Percentiles rank a stretch among this genome's conserved stretches.
Evolutionary conservation across 23 red algal species (phyloP).

Genomic region (Gracilaria caudata): DNA sequence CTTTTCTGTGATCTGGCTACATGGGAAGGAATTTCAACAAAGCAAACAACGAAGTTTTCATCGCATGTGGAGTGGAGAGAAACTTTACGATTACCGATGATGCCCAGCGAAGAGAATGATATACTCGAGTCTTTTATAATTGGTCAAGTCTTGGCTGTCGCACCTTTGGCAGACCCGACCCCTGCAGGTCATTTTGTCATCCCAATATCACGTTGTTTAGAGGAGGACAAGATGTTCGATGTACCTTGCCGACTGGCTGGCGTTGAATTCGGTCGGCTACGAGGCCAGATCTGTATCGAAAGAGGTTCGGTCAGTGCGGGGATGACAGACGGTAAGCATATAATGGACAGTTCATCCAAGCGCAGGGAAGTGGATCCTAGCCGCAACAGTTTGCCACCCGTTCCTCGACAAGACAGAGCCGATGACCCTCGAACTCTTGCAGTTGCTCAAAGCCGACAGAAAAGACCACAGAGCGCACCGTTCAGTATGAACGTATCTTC

Average conservation of each 20-base stretch:
- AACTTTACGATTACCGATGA: slow-evolving; percentile 44
- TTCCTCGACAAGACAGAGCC: not conserved
- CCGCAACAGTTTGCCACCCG: slow-evolving; percentile 10
- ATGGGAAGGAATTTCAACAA: slow-evolving; percentile 57
- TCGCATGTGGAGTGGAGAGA: slow-evolving; percentile 55
- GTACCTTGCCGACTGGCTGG: slow-evolving; percentile 68
- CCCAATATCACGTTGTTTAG: slow-evolving; percentile 2
- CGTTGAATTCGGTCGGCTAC: slow-evolving; percentile 4
- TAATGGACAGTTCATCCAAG: not conserved
- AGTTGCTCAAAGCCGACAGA: not conserved
- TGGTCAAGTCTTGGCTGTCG: slow-evolving; percentile 67
- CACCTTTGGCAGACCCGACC: slow-evolving; percentile 46
- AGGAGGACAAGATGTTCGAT: slow-evolving; percentile 53
- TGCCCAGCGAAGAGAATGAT: slow-evolving; percentile 59
- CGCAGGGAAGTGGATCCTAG: not conserved
- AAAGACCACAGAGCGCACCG: slow-evolving; percentile 7
- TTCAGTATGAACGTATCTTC: not conserved
- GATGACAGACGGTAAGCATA: not conserved
- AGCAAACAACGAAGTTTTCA: slow-evolving; percentile 30
- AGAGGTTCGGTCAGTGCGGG: not conserved
- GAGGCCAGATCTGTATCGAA: not conserved
- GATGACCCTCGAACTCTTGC: not conserved
- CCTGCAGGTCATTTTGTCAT: slow-evolving; percentile 75
- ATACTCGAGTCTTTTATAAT: slow-evolving; percentile 60
- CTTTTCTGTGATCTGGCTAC: slow-evolving; percentile 59